Evolutionary conservation across 2,329 filamentous ascomycete species (phyloP).

Genomic region (Trichoderma polysporum): DNA sequence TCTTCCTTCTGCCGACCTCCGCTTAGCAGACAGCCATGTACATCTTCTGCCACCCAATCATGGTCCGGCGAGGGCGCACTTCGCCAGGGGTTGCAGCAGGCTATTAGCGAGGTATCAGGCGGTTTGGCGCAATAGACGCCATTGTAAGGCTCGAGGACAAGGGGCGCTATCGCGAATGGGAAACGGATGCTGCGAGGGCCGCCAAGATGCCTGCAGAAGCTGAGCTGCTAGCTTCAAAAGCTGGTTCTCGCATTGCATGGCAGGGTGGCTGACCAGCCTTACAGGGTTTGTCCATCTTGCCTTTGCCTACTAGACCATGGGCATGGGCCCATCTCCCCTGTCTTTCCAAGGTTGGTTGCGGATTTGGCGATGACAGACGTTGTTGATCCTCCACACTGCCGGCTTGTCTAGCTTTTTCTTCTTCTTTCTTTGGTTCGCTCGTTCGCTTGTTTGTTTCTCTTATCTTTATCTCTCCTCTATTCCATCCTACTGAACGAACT

Average conservation of each 20-base stretch:
- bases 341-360: not conserved
- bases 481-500: not conserved
- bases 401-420: not conserved
- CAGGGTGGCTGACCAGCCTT: not conserved
- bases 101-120: not conserved
- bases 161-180: not conserved
- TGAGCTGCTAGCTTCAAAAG: not conserved
- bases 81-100: not conserved
- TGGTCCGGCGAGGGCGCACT: not conserved
- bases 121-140: constrained; percentile 11
- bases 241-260: not conserved
- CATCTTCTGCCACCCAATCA: not conserved
- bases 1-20: not conserved
- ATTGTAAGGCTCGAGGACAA: not conserved
- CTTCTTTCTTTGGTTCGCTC: not conserved
- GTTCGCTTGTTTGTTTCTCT: not conserved
- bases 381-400: not conserved
- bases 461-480: not conserved
- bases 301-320: not conserved
- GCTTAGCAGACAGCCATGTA: not conserved
- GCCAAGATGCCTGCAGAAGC: not conserved
- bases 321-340: not conserved
- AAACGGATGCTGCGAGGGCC: no score
- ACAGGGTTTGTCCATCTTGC: not conserved
- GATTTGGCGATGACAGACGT: not conserved